Evolutionary conservation across 139 green algal genomes (phyloP), one percentile per base, ranked within the genome.

Genomic region (Chlamydomonas urium): DNA sequence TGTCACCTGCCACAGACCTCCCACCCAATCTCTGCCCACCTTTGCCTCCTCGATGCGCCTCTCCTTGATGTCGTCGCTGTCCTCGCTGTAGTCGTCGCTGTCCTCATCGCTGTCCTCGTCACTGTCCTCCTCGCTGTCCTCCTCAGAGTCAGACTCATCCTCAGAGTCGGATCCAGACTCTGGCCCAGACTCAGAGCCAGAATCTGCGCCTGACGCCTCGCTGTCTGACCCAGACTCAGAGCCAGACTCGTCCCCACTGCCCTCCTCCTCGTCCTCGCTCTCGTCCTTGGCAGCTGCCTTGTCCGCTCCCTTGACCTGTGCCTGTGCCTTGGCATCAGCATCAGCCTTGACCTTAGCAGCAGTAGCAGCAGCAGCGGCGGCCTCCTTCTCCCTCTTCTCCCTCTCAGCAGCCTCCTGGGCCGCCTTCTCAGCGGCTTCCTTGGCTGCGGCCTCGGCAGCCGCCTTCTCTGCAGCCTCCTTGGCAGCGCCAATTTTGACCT

Each of bases 1-100:
- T n/a, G n/a, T n/a, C n/a, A n/a, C n/a, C n/a, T n/a, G n/a, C n/a
- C n/a, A n/a, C n/a, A n/a, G n/a, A n/a, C n/a, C n/a, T n/a, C n/a
- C n/a, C n/a, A n/a, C n/a, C n/a, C n/a, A n/a, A n/a, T n/a, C n/a
- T n/a, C n/a, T n/a, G n/a, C n/a, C n/a, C n/a, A 84, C 81, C 80
- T 71, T 82, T 21, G 83, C 83, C 31, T 77, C 86, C 31, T 83
- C 81, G 32, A 93, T 83, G 17, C 86, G 65, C 8, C 38, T 58
- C 78, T 92, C 83, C 33, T 76, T 77, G 47, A 78, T 89, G 73
- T 96, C 89, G 26, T 79, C 57, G 32, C n/a, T 65, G 29, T 74
- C 32, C 34, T 74, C 67, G 8, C 71, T 56, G 61, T 87, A 77
- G 2, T 86, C 81, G 3, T 83, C 71, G n/a, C 26, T 57, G 47